Evolutionary conservation across 495 filamentous ascomycete genomes (phyloP).

Genomic region (Xylaria palmicola): DNA sequence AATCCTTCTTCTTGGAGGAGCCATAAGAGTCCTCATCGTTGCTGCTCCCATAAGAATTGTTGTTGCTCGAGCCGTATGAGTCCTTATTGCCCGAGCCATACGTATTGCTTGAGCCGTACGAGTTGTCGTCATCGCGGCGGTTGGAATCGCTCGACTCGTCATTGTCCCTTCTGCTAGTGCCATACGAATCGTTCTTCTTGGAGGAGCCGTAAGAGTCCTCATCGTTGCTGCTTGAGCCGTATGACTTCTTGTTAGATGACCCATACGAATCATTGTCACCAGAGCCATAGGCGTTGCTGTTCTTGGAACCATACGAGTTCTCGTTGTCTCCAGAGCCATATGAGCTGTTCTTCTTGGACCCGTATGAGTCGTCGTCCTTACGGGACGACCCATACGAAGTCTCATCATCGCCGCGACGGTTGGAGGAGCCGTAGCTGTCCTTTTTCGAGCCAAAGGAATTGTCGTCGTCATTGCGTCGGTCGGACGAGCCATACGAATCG

Average conservation of each 20-base stretch:
- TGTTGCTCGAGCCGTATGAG: neutral
- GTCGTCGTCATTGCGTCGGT: slow-evolving; percentile 15
- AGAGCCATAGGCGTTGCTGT: slow-evolving; percentile 22
- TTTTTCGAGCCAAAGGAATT: slow-evolving; percentile 3
- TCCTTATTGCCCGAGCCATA: slow-evolving; percentile 11
- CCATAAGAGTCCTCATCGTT: slow-evolving; percentile 21
- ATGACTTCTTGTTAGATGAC: slow-evolving; percentile 17
- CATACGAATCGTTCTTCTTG: slow-evolving; percentile 17
- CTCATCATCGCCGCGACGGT: slow-evolving; percentile 13
- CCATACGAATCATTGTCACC: slow-evolving; percentile 18
- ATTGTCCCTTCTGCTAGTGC: slow-evolving; percentile 3
- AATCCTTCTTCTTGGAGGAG: slow-evolving; percentile 23
- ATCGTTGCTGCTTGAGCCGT: slow-evolving; percentile 9
- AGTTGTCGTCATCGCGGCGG: slow-evolving; percentile 9
- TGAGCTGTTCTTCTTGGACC: slow-evolving; percentile 17
- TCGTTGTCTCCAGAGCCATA: slow-evolving; percentile 33
- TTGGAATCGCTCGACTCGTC: neutral
- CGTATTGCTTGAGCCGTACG: slow-evolving; percentile 12
- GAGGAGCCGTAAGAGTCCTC: slow-evolving; percentile 23
- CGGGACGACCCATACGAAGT: slow-evolving; percentile 15
- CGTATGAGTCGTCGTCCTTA: slow-evolving; percentile 16
- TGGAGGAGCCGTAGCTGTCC: slow-evolving; percentile 6
- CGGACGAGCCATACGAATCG: slow-evolving; percentile 22
- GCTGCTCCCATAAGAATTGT: slow-evolving; percentile 21
- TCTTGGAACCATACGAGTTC: slow-evolving; percentile 25